These are phyloP conservation scores for Carex parvula DNA, from an alignment of 176 grass and related monocot species.

Conservation along the genomic window DNA sequence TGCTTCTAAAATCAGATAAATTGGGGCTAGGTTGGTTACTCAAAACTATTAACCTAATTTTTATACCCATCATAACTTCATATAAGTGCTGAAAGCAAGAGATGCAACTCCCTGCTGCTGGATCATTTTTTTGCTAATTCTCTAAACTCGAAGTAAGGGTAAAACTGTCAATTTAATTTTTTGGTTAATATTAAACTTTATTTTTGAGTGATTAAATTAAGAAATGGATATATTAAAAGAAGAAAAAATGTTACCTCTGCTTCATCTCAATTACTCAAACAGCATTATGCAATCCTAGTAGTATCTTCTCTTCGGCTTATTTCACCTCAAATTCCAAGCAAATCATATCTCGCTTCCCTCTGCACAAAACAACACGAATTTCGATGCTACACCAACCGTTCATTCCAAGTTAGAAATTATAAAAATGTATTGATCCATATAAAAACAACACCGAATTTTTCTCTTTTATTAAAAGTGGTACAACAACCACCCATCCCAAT, in stretches of 20 bases:
- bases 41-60: not conserved
- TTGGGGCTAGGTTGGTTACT: not conserved
- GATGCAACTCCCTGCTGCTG: too few species aligned
- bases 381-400: not conserved
- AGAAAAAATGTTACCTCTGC: not conserved
- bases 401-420: not conserved
- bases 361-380: not conserved
- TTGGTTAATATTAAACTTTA: too few species aligned
- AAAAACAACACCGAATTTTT: not conserved
- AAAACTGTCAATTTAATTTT: too few species aligned
- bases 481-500: not conserved
- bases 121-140: too few species aligned
- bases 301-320: not conserved
- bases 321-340: not conserved
- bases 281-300: not conserved
- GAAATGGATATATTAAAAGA: too few species aligned
- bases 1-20: not conserved
- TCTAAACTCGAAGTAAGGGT: too few species aligned
- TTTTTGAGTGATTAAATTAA: too few species aligned
- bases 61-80: too few species aligned
- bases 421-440: not conserved
- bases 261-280: not conserved
- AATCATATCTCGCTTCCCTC: not conserved
- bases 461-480: slow-evolving; percentile 34
- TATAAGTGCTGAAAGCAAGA: too few species aligned